Percentiles rank a stretch among this genome's conserved stretches.
Evolutionary conservation across 768 basidiomycete genomes (phyloP).

Genomic region (Naganishia randhawae): DNA sequence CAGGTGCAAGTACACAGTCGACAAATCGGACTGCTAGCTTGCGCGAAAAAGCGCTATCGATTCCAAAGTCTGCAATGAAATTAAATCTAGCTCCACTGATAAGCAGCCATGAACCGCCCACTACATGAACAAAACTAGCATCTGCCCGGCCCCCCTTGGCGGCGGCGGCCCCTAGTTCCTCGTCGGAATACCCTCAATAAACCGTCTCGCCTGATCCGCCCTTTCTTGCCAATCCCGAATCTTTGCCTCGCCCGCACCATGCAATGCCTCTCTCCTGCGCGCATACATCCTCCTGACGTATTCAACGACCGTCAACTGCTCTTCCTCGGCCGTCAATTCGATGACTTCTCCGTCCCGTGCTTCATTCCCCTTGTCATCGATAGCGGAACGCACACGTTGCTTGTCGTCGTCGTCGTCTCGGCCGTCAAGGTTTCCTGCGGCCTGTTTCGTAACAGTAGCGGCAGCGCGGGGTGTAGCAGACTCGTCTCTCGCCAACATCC

Average conservation of each 20-base stretch:
- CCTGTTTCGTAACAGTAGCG: neutral
- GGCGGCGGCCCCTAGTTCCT: neutral
- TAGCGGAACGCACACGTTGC: neutral
- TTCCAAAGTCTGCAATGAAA: no score
- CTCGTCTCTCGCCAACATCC: neutral
- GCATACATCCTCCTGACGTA: conserved; percentile 24
- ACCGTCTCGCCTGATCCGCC: conserved; percentile 13
- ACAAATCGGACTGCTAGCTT: no score
- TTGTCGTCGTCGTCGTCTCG: neutral
- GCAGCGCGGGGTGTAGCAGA: conserved; percentile 1
- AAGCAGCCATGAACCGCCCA: no score
- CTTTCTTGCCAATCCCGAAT: conserved; percentile 26
- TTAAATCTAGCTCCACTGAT: no score
- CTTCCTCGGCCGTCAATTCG: conserved; percentile 19
- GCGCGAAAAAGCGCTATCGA: no score
- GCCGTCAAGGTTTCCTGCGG: no score
- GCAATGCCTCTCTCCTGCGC: conserved; percentile 4
- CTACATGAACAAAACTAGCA: neutral
- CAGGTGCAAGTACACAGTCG: no score
- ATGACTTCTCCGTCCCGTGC: neutral
- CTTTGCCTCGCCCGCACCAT: conserved; percentile 21
- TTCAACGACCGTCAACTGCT: conserved; percentile 27
- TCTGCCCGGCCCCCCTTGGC: neutral
- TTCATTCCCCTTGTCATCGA: neutral
- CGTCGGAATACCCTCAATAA: conserved; percentile 23